These are phyloP conservation scores for Hamamelis virginiana DNA, from an alignment of 164 flowering plant genomes.

Conservation along the genomic window DNA sequence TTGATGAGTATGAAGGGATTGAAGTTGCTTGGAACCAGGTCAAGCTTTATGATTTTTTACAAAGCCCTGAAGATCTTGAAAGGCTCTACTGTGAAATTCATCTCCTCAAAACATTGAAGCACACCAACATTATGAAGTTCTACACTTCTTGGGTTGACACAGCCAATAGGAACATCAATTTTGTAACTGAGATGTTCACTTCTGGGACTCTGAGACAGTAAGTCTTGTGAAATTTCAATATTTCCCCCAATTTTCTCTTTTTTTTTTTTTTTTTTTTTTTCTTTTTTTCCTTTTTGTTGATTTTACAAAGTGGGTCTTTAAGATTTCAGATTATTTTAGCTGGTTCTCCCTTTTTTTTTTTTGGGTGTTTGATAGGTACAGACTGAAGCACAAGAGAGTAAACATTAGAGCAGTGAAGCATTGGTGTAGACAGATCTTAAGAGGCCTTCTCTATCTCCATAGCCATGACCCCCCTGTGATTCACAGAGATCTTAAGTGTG, in stretches of 20 bases:
- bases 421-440: constrained; percentile 73
- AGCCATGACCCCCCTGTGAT: constrained; percentile 67
- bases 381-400: constrained; percentile 61
- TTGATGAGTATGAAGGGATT: constrained; percentile 65
- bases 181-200: constrained; percentile 62
- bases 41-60: constrained; percentile 53
- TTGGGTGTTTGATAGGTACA: constrained; percentile 37
- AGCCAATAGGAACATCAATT: constrained; percentile 48
- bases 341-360: constrained; percentile 2
- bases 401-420: constrained; percentile 64
- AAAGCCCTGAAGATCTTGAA: constrained; percentile 61
- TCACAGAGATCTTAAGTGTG: constrained; percentile 72
- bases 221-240: constrained; percentile 1
- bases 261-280: background rate
- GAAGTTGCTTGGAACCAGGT: constrained; percentile 77
- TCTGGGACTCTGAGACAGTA: constrained; percentile 60
- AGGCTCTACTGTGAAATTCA: constrained; percentile 69
- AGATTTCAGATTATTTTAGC: background rate
- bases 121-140: constrained; percentile 61
- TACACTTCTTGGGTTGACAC: constrained; percentile 64
- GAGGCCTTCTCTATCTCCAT: constrained; percentile 62
- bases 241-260: background rate
- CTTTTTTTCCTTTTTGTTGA: background rate
- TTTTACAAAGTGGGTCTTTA: background rate
- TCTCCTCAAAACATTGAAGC: constrained; percentile 61